Base-by-base conservation (phyloP, 768 basidiomycete genomes). In the Clathrus columnatus region DNA sequence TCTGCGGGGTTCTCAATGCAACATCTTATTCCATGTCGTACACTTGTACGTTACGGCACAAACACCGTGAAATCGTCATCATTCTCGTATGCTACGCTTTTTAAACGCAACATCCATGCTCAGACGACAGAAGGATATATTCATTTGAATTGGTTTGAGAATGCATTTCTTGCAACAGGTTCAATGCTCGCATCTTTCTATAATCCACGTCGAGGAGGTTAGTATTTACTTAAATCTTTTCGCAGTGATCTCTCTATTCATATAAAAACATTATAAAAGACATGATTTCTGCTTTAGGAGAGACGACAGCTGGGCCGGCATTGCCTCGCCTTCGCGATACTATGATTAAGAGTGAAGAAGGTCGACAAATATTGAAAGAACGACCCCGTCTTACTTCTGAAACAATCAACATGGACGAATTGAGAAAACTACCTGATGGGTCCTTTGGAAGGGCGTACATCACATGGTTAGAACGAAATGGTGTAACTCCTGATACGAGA, bases 271-370 rank as follows among this genome's bases (percentile, higher is more conserved):
- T n/a, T n/a, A n/a, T n/a, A n/a, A 24, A 59, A 97, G 94, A 99
- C 68, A 91, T 99, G 85, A 80, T 98, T 42, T 94, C 96, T 10
- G 87, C 91, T 4, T 77, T 97, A 7, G 91, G 91, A 21, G 96
- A 97, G 70, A 91, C 91, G 1, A 93, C 95, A 0, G 88, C 92
- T 5, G 85, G 88, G 2, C 76, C 81, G 0, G 82, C 83, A 52
- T 75, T 98, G 42, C 84, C 88, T 5, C 75, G 77, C 47, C 71
- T 96, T 48, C 82, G 89, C 28, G 85, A 90, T 60, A 65, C 67
- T 30, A 91, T 97, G 87, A 78, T 88, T 1, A 75, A 76, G 29
- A 84, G 84, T 62, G 68, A 81, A 2, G 92, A 96, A 70, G 96
- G 95, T 4, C 78, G 94, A 21, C 75, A 75, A 59, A 85, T 99